Evolutionary conservation across 257 asterid species (phyloP), one percentile per base, ranked within the genome.

Genomic region (Capsicum baccatum): DNA sequence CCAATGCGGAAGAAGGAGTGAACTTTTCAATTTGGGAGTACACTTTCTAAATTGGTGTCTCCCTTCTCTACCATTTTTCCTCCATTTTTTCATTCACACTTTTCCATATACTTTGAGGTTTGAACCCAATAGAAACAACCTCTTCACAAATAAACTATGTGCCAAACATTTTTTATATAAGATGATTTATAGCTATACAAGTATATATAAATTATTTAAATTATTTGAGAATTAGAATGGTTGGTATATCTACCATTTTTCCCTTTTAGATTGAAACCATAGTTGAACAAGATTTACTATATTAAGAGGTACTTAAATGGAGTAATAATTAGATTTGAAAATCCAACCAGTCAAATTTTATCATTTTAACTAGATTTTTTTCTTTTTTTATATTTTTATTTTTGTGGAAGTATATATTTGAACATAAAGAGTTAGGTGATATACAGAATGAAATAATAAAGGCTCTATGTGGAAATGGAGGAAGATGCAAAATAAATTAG

Each of bases 361-460:
- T 48, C 19, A 48, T 73, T 52, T 76, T 21, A 76, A 14, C 62
- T 6, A 21, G 63, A 76, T 19, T 74, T 35, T 76, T 26, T 26
- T 26, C 33, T 26, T 26, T 26, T 26, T 26, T 26, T 26, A 26
- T 26, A 26, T 26, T 26, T 26, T 26, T 26, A 26, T 26, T 26
- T 26, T 52, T 54, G 19, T 48, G 21, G 81, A 13, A 21, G 62
- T 39, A 69, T 16, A 69, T 52, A 54, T 26, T 76, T 33, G 26
- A 76, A 76, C 44, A 52, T 13, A 76, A 26, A 26, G 64, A 26
- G 26, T 63, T 76, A 26, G 81, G 63, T 52, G 63, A 13, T 26
- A 26, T n/a, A 37, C 13, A 52, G 63, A 76, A 76, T 54, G 48
- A 54, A 76, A 26, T 76, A 76, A 52, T 52, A 47, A 50, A 74